A percentile compares a stretch with the other conserved stretches of the same genome.
phyloP scores from a whole-genome alignment of 306 rosid genomes.

The Carpinus viminea region DNA sequence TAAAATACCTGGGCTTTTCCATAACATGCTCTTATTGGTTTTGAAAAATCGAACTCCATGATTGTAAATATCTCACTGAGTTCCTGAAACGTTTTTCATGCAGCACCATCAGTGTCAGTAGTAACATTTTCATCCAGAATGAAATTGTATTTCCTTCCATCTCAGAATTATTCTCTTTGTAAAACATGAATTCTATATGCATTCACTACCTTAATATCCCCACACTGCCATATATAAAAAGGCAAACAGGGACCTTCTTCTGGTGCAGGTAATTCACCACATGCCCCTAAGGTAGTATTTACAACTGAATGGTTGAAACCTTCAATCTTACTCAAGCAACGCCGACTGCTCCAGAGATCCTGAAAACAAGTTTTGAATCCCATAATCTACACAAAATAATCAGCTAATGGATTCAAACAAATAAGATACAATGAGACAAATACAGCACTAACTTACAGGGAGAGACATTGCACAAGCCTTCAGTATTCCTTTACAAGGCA shows the following conservation, averaged over 20 bases:
- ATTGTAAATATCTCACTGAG: slow-evolving; percentile 67
- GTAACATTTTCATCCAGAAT: slow-evolving; percentile 6
- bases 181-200: slow-evolving; percentile 18
- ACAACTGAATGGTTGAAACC: slow-evolving; percentile 78
- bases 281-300: slow-evolving; percentile 75
- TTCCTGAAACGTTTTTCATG: slow-evolving; percentile 53
- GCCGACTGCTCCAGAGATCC: slow-evolving; percentile 91
- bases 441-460: slow-evolving; percentile 59
- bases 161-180: slow-evolving; percentile 5
- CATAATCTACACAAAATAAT: slow-evolving; percentile 19
- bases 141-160: slow-evolving; percentile 16
- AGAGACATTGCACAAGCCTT: slow-evolving; percentile 79
- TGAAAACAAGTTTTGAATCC: slow-evolving; percentile 29
- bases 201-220: slow-evolving; percentile 61
- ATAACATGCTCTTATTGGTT: slow-evolving; percentile 49
- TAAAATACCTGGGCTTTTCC: slow-evolving; percentile 71
- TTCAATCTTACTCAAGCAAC: slow-evolving; percentile 63
- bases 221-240: slow-evolving; percentile 75
- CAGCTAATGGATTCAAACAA: neutral
- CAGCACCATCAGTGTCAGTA: slow-evolving; percentile 7
- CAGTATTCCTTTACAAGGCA: slow-evolving; percentile 77
- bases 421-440: neutral
- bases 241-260: slow-evolving; percentile 75
- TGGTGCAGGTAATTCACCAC: slow-evolving; percentile 52
- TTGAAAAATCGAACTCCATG: slow-evolving; percentile 88